Percentiles rank a stretch among this genome's conserved stretches.
These are phyloP conservation scores for Xerocomus amazonicus DNA, from an alignment of 1,284 basidiomycete species.

Conservation along the genomic window DNA sequence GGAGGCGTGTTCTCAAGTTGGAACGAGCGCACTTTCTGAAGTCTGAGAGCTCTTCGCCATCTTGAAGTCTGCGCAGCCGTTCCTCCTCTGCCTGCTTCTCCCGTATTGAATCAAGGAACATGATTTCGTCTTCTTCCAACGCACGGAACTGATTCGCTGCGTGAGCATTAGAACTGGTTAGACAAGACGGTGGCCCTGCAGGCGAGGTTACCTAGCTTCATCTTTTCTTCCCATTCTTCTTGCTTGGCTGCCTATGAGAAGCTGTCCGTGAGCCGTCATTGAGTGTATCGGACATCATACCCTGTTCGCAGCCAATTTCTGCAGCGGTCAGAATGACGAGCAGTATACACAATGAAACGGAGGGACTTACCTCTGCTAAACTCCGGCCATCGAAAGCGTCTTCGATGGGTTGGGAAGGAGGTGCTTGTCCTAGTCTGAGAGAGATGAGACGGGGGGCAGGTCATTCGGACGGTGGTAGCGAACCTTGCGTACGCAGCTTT, in stretches of 20 bases:
- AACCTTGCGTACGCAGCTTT: slow-evolving; percentile 89
- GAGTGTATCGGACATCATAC: slow-evolving; percentile 39
- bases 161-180: slow-evolving; percentile 7
- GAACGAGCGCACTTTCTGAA: slow-evolving; percentile 67
- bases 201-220: slow-evolving; percentile 65
- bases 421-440: slow-evolving; percentile 78
- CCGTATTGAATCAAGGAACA: slow-evolving; percentile 81
- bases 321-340: slow-evolving; percentile 33
- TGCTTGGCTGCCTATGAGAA: slow-evolving; percentile 74
- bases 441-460: slow-evolving; percentile 9
- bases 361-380: slow-evolving; percentile 75
- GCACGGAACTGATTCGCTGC: slow-evolving; percentile 88
- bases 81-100: slow-evolving; percentile 77
- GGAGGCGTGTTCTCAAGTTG: slow-evolving; percentile 2
- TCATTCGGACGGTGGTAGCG: slow-evolving; percentile 14
- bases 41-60: slow-evolving; percentile 75
- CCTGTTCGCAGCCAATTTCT: slow-evolving; percentile 83
- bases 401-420: slow-evolving; percentile 72
- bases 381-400: slow-evolving; percentile 85
- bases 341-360: background rate
- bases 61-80: slow-evolving; percentile 64
- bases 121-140: slow-evolving; percentile 85
- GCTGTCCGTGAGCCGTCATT: slow-evolving; percentile 21
- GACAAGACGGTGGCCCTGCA: slow-evolving; percentile 1
- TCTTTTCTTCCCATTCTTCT: slow-evolving; percentile 93